Evolutionary conservation across 2,329 filamentous ascomycete genomes (phyloP).

Genomic region (Epichloe elymi): DNA sequence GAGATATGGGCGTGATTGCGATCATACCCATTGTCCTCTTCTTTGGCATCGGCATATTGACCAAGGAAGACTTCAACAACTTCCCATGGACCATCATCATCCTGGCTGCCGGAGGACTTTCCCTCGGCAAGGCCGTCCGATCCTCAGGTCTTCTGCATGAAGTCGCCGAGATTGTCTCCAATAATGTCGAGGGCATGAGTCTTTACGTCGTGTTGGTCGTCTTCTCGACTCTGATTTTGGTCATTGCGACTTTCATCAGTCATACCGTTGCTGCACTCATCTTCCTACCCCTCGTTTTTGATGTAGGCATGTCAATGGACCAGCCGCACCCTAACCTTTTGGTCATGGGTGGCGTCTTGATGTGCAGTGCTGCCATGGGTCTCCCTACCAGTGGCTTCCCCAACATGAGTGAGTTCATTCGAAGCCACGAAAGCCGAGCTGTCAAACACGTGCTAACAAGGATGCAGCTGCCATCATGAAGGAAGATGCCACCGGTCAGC

Average conservation of each 20-base stretch:
- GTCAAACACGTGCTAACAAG: slow-evolving; percentile 10
- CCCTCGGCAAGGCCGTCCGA: slow-evolving; percentile 85
- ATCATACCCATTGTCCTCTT: slow-evolving; percentile 93
- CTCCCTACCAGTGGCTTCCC: slow-evolving; percentile 93
- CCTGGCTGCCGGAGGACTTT: slow-evolving; percentile 82
- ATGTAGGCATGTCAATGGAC: slow-evolving; percentile 75
- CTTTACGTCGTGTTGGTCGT: slow-evolving; percentile 79
- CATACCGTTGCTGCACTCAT: slow-evolving; percentile 95
- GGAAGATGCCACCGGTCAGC: slow-evolving; percentile 84
- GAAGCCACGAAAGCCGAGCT: not conserved
- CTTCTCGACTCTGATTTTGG: slow-evolving; percentile 71
- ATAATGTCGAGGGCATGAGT: slow-evolving; percentile 60
- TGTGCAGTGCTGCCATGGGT: slow-evolving; percentile 95
- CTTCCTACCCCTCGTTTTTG: slow-evolving; percentile 76
- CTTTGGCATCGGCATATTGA: slow-evolving; percentile 91
- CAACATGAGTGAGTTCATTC: slow-evolving; percentile 80
- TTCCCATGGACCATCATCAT: slow-evolving; percentile 99
- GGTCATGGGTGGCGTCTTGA: slow-evolving; percentile 88
- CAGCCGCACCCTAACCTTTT: slow-evolving; percentile 86
- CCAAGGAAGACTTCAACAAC: slow-evolving; percentile 99
- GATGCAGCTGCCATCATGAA: slow-evolving; percentile 89
- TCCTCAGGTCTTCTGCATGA: slow-evolving; percentile 86
- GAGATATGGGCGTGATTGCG: slow-evolving; percentile 96
- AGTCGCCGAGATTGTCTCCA: slow-evolving; percentile 66
- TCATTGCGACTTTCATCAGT: slow-evolving; percentile 94